Conservation (phyloP, 108 stramenopile genomes). For the Hondaea fermentalgiana region DNA sequence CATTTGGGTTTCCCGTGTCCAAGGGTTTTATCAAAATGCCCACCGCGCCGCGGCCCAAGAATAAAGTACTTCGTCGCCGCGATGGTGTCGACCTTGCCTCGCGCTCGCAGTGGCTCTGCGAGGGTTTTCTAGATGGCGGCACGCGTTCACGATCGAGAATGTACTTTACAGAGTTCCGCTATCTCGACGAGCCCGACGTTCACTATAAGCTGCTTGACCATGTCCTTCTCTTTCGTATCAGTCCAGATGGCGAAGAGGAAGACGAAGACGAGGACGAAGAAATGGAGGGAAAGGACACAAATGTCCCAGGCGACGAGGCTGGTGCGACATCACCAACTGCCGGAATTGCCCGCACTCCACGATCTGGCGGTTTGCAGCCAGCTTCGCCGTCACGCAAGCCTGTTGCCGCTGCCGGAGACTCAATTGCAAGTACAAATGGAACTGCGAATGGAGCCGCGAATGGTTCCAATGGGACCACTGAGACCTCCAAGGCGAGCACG, state of each 20-base stretch:
- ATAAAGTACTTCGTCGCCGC: neutral
- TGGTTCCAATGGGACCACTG: neutral
- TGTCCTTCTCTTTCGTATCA: slow-evolving; percentile 4
- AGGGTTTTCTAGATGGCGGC: neutral
- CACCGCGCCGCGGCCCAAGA: neutral
- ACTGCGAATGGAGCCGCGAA: no score
- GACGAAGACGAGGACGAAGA: slow-evolving; percentile 9
- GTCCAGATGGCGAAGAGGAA: neutral
- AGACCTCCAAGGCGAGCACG: neutral
- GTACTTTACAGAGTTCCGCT: neutral
- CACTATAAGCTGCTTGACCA: neutral
- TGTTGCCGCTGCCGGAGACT: neutral
- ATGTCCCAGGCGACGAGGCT: neutral
- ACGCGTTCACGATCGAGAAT: neutral
- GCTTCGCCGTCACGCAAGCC: neutral
- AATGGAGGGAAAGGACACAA: neutral
- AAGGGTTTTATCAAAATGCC: neutral
- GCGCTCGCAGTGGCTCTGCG: neutral
- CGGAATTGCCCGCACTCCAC: no score
- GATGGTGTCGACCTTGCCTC: neutral
- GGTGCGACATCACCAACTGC: no score
- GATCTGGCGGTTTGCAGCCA: neutral
- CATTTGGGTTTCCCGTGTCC: neutral
- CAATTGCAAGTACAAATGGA: no score
- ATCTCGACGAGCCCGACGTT: neutral